Evolutionary conservation across 1,284 basidiomycete genomes (phyloP).

Genomic region (Austroboletus niveus): DNA sequence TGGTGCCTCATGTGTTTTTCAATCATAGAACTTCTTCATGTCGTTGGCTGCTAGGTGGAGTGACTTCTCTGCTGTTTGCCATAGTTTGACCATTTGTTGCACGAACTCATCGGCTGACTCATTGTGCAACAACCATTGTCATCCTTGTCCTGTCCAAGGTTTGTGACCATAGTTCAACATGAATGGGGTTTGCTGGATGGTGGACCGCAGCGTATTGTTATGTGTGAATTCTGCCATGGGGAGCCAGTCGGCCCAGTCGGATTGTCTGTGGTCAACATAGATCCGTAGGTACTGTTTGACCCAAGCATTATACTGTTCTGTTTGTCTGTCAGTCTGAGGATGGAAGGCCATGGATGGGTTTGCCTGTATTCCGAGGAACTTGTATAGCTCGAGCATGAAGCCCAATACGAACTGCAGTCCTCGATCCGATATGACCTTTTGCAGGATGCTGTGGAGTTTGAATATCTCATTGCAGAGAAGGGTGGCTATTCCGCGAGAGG

Average conservation of each 20-base stretch:
- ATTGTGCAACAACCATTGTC: no score
- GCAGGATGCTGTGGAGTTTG: constrained; percentile 16
- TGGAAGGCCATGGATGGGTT: constrained; percentile 35
- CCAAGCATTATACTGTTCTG: constrained; percentile 37
- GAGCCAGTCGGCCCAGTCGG: constrained; percentile 37
- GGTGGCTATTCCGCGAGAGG: neutral
- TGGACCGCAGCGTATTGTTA: neutral
- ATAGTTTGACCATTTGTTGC: neutral
- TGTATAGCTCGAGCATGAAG: constrained; percentile 30
- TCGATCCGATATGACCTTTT: constrained; percentile 5
- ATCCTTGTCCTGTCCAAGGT: neutral
- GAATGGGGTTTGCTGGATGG: neutral
- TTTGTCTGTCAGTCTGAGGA: constrained; percentile 35
- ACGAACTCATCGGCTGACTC: neutral
- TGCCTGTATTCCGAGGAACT: constrained; percentile 25
- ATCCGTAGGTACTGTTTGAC: constrained; percentile 33
- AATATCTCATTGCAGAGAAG: constrained; percentile 26
- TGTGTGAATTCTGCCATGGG: constrained; percentile 33
- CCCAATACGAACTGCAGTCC: constrained; percentile 36
- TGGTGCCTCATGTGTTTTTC: no score
- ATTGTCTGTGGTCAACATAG: constrained; percentile 35
- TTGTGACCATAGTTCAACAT: neutral
- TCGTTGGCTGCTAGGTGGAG: neutral
- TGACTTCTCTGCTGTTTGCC: neutral
- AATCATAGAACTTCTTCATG: neutral